Evolutionary conservation across 495 filamentous ascomycete species (phyloP).

Genomic region (Xylaria longipes): DNA sequence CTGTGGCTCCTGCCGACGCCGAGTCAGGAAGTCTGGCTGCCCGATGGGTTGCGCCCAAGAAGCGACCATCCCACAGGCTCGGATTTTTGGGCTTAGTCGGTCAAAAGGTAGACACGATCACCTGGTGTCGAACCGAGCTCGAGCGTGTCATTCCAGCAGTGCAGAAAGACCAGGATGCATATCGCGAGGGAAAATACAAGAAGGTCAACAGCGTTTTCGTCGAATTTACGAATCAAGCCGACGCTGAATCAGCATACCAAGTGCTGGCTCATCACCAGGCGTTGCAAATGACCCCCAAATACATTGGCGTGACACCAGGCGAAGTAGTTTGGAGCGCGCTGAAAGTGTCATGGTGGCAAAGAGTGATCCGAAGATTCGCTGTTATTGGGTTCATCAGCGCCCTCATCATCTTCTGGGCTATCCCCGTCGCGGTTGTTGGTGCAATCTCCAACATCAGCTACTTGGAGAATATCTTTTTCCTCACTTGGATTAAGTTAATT

Average conservation of each 20-base stretch:
- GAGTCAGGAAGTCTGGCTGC: slow-evolving; percentile 81
- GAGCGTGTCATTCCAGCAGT: slow-evolving; percentile 80
- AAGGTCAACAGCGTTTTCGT: slow-evolving; percentile 82
- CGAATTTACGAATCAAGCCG: slow-evolving; percentile 80
- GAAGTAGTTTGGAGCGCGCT: slow-evolving; percentile 93
- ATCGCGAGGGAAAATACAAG: slow-evolving; percentile 71
- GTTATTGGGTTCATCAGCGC: slow-evolving; percentile 74
- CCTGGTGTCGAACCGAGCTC: slow-evolving; percentile 87
- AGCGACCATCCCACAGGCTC: slow-evolving; percentile 84
- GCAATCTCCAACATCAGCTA: slow-evolving; percentile 82
- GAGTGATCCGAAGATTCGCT: slow-evolving; percentile 71
- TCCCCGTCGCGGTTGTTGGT: slow-evolving; percentile 88
- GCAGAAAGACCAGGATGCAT: slow-evolving; percentile 74
- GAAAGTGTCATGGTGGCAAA: slow-evolving; percentile 87
- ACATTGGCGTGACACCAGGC: slow-evolving; percentile 81
- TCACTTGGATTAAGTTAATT: slow-evolving; percentile 76
- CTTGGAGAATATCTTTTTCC: slow-evolving; percentile 64
- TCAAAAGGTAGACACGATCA: slow-evolving; percentile 93
- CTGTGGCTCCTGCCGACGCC: slow-evolving; percentile 54
- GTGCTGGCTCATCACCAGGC: slow-evolving; percentile 87
- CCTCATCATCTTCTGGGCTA: slow-evolving; percentile 94
- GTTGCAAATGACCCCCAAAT: slow-evolving; percentile 90
- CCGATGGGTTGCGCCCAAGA: slow-evolving; percentile 77
- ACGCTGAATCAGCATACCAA: slow-evolving; percentile 87
- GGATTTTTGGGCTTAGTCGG: slow-evolving; percentile 78